Conservation (phyloP, 2,329 filamentous ascomycete genomes). For the Gremmenia infestans region DNA sequence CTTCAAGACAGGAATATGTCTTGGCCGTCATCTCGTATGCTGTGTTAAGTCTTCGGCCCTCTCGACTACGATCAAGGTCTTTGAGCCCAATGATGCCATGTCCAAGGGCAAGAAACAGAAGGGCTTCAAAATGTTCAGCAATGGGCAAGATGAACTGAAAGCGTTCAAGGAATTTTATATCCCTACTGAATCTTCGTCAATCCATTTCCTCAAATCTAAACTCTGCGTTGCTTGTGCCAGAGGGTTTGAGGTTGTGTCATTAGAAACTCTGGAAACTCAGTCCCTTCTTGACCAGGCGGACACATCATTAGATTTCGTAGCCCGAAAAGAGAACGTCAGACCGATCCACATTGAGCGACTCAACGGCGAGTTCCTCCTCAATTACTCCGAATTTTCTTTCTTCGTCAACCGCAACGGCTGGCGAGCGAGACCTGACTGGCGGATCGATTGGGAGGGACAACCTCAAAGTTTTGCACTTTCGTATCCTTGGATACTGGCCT, state of each 20-base stretch:
- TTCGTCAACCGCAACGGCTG: constrained; percentile 98
- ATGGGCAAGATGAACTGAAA: constrained; percentile 88
- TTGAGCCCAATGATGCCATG: constrained; percentile 92
- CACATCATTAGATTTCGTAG: constrained; percentile 95
- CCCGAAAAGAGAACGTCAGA: constrained; percentile 85
- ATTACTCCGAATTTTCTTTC: constrained; percentile 98
- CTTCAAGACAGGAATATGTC: constrained; percentile 94
- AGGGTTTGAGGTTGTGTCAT: constrained; percentile 93
- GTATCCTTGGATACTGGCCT: constrained; percentile 94
- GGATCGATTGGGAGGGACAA: constrained; percentile 93
- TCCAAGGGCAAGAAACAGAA: constrained; percentile 93
- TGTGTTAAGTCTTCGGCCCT: constrained; percentile 92
- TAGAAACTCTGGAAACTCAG: constrained; percentile 97
- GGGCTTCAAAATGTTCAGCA: constrained; percentile 93
- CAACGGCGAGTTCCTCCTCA: constrained; percentile 93
- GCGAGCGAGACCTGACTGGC: constrained; percentile 93
- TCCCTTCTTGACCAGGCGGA: constrained; percentile 95
- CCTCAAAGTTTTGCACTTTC: constrained; percentile 90
- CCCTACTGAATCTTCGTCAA: constrained; percentile 93
- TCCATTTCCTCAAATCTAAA: constrained; percentile 95
- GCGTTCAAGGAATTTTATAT: constrained; percentile 99
- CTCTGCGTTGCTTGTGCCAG: constrained; percentile 92
- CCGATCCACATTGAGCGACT: constrained; percentile 97
- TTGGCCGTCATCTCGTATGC: constrained; percentile 90
- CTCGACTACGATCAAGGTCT: constrained; percentile 98